Percentiles rank a stretch among this genome's conserved stretches.
These are phyloP conservation scores for Cinnamomum micranthum DNA, from an alignment of 164 flowering plant genomes.

Conservation along the genomic window DNA sequence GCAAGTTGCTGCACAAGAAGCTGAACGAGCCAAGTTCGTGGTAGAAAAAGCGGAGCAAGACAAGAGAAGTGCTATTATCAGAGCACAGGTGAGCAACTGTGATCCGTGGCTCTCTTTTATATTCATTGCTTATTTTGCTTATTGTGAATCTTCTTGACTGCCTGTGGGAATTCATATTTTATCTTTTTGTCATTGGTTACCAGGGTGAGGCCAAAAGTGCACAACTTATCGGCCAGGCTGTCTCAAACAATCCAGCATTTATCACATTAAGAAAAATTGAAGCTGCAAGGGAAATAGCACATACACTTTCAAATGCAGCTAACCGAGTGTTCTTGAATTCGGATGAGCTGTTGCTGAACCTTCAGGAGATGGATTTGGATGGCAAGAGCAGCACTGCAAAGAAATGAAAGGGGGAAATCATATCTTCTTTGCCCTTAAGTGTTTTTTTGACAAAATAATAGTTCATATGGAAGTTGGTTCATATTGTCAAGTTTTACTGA, in stretches of 20 bases:
- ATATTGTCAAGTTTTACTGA: neutral
- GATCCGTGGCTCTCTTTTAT: neutral
- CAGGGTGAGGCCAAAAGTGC: constrained; percentile 75
- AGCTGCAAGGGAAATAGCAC: constrained; percentile 59
- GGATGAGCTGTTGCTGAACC: constrained; percentile 49
- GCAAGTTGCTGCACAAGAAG: constrained; percentile 76
- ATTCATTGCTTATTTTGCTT: neutral
- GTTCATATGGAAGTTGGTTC: neutral
- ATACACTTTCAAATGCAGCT: constrained; percentile 30
- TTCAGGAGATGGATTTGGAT: constrained; percentile 40
- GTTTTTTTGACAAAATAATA: neutral
- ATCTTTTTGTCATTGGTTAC: neutral
- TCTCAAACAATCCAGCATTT: constrained; percentile 55
- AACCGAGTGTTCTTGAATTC: constrained; percentile 45
- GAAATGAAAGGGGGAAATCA: constrained; percentile 8
- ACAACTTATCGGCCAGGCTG: constrained; percentile 56
- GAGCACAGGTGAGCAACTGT: constrained; percentile 50
- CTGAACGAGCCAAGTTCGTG: constrained; percentile 63
- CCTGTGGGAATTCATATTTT: neutral
- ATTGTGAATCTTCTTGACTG: neutral
- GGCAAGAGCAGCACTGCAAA: constrained; percentile 3
- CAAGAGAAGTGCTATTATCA: constrained; percentile 60
- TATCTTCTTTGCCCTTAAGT: too few relatives aligned
- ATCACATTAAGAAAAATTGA: constrained; percentile 55
- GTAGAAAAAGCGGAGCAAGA: constrained; percentile 79